Evolutionary conservation across 2,329 filamentous ascomycete species (phyloP).

Genomic region (Calonectria ilicicola): DNA sequence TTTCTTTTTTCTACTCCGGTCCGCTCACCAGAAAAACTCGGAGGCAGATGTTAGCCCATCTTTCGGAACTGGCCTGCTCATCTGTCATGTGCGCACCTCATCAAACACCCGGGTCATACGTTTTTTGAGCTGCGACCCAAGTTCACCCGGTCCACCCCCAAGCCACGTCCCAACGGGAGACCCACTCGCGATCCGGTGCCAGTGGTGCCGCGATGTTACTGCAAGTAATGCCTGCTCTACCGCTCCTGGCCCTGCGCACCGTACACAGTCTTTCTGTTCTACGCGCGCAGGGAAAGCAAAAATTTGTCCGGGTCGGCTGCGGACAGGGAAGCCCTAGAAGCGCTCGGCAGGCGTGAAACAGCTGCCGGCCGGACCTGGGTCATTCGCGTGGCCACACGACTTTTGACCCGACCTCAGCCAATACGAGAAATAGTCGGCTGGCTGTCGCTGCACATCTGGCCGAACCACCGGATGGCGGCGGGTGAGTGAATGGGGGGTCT

Average conservation of each 20-base stretch:
- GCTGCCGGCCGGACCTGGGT: constrained; percentile 20
- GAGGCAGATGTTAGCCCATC: background rate
- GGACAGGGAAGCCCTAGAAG: constrained; percentile 15
- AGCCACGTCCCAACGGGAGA: constrained; percentile 15
- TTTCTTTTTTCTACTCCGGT: constrained; percentile 21
- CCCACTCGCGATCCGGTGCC: constrained; percentile 26
- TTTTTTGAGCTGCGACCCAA: constrained; percentile 30
- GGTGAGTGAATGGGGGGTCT: background rate
- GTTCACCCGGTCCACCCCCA: constrained; percentile 28
- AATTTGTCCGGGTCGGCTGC: constrained; percentile 1
- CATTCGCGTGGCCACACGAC: constrained; percentile 22
- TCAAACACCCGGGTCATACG: constrained; percentile 37
- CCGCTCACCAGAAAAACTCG: constrained; percentile 5
- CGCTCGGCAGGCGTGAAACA: constrained; percentile 26
- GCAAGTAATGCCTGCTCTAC: constrained; percentile 27
- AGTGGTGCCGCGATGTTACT: constrained; percentile 23
- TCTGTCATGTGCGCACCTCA: constrained; percentile 30
- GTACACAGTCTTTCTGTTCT: too few species aligned
- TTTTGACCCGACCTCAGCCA: constrained; percentile 29
- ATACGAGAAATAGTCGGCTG: constrained; percentile 43
- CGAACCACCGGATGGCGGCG: constrained; percentile 20
- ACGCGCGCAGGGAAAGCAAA: background rate
- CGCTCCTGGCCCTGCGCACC: constrained; percentile 13
- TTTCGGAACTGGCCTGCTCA: constrained; percentile 22
- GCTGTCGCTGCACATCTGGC: constrained; percentile 27